phyloP scores from a whole-genome alignment of 805 yeast species.

The Jamesozyma jinghongensis region DNA sequence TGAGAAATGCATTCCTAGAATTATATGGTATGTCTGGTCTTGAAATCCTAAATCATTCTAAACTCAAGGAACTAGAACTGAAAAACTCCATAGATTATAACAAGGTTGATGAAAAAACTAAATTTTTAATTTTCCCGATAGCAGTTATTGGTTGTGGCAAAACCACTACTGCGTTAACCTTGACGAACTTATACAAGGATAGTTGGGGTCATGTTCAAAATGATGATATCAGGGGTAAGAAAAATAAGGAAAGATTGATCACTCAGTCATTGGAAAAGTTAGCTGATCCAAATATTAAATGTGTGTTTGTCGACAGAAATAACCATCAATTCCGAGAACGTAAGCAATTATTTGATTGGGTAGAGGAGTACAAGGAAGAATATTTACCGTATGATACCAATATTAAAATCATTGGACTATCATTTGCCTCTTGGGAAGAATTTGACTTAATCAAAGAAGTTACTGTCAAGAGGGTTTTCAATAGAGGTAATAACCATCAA shows the following conservation, averaged over 20 bases:
- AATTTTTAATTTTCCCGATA: slow-evolving; percentile 66
- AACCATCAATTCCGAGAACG: slow-evolving; percentile 71
- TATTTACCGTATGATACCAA: slow-evolving; percentile 37
- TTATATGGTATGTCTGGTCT: slow-evolving; percentile 48
- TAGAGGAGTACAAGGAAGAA: slow-evolving; percentile 35
- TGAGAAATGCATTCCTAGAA: slow-evolving; percentile 58
- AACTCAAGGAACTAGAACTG: slow-evolving; percentile 30
- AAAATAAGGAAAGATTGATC: slow-evolving; percentile 41
- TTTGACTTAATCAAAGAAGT: slow-evolving; percentile 37
- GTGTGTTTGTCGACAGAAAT: slow-evolving; percentile 73
- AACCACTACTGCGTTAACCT: slow-evolving; percentile 65
- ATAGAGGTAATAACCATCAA: slow-evolving; percentile 84
- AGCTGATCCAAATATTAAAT: slow-evolving; percentile 28
- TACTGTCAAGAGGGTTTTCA: slow-evolving; percentile 50
- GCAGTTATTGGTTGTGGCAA: slow-evolving; percentile 95
- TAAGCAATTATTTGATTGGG: slow-evolving; percentile 48
- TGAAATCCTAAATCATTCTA: slow-evolving; percentile 44
- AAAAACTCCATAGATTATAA: slow-evolving; percentile 32
- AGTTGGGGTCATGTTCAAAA: slow-evolving; percentile 72
- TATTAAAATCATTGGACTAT: slow-evolving; percentile 55
- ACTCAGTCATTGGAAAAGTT: slow-evolving; percentile 37
- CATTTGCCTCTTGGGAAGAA: slow-evolving; percentile 41
- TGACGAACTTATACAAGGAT: slow-evolving; percentile 43
- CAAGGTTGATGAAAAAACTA: slow-evolving; percentile 33
- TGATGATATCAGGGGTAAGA: slow-evolving; percentile 50